Evolutionary conservation across 176 grass and related monocot genomes (phyloP), one percentile per base, ranked within the genome.

Genomic region (Dactylis glomerata): DNA sequence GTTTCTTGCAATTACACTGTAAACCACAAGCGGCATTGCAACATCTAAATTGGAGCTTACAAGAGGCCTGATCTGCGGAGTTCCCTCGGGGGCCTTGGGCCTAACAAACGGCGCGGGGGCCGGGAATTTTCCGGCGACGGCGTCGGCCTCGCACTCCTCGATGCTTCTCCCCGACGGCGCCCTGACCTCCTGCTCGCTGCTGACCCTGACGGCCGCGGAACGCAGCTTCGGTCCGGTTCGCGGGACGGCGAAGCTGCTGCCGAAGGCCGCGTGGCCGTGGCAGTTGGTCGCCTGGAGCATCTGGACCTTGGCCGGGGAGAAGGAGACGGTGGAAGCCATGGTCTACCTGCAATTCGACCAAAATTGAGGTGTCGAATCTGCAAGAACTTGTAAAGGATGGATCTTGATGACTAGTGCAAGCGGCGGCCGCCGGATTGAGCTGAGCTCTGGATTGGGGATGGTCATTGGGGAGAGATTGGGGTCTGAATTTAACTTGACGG

Each of bases 141-240:
- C 96, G 22, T 90, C 93, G 16, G 93, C 93, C 85, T 98, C 96
- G 24, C 93, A 98, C 82, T 98, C 96, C 88, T 98, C 93, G n/a
- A 95, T 93, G 54, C 74, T 95, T 87, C 87, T 84, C 37, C 91
- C 86, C 9, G 91, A 92, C 40, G 81, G 92, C 30, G 77, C 87
- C 86, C 89, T 95, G 63, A 95, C 77, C 76, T 90, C 91, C 78
- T 89, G 80, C 71, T 94, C 91, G 61, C 69, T 95, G 86, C 86
- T 92, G 47, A 92, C 89, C 89, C 83, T 87, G 57, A 96, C 75
- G 61, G 66, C 81, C 47, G 45, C 40, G 85, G 83, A 82, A 14
- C 75, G 81, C 81, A 8, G 34, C 85, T 50, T 87, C 15, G 52
- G 69, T 23, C 76, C 66, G n/a, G 67, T 31, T 61, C 82, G 90